A percentile compares a stretch with the other conserved stretches of the same genome.
Evolutionary conservation across 169 alveolate genomes (phyloP).

Genomic region (Plasmodium fragile): DNA sequence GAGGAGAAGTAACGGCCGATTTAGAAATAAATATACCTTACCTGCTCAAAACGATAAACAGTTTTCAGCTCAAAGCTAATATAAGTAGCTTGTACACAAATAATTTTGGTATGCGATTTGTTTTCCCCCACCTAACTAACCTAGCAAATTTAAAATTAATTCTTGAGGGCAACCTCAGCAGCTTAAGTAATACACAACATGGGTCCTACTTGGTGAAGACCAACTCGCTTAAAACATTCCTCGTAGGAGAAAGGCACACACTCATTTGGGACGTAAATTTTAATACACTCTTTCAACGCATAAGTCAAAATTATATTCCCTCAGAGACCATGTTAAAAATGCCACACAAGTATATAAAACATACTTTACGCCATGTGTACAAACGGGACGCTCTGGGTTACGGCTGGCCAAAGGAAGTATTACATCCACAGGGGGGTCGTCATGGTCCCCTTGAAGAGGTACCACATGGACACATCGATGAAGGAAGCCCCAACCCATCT

Average conservation of each 20-base stretch:
- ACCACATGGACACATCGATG: background rate
- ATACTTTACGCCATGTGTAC: slow-evolving; percentile 27
- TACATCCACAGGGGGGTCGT: background rate
- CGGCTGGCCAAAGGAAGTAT: background rate
- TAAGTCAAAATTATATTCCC: slow-evolving; percentile 20
- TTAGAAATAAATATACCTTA: slow-evolving; percentile 45
- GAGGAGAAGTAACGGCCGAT: slow-evolving; percentile 70
- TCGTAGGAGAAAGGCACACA: slow-evolving; percentile 24
- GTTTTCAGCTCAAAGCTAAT: slow-evolving; percentile 46
- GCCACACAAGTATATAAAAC: slow-evolving; percentile 13
- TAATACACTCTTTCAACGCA: slow-evolving; percentile 27
- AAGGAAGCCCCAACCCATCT: background rate
- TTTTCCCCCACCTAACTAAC: slow-evolving; percentile 20
- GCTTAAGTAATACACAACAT: slow-evolving; percentile 27
- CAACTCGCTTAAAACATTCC: slow-evolving; percentile 12
- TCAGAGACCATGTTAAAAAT: slow-evolving; percentile 18
- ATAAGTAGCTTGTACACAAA: slow-evolving; percentile 69
- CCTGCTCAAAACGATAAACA: slow-evolving; percentile 34
- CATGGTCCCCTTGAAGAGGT: background rate
- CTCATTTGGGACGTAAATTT: slow-evolving; percentile 35
- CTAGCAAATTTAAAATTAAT: slow-evolving; percentile 1
- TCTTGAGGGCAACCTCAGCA: slow-evolving; percentile 31
- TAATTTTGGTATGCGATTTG: slow-evolving; percentile 26
- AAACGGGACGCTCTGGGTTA: slow-evolving; percentile 22
- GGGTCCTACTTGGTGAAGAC: slow-evolving; percentile 19